Base-by-base conservation (phyloP, 371 early-diverging fungal species). In the Mortierella sp. region DNA sequence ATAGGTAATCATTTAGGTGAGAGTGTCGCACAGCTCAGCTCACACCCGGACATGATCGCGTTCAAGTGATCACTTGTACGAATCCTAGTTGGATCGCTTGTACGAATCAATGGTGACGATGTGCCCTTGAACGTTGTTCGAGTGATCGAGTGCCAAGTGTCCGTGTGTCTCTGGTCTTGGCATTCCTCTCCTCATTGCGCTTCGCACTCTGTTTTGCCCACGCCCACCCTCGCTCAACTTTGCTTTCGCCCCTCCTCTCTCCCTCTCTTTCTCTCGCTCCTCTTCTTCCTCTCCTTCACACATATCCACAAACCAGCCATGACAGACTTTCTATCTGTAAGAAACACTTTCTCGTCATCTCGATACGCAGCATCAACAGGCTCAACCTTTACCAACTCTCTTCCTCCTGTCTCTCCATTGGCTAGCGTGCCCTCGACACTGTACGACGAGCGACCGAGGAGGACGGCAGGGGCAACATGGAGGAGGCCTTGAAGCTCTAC, bases 361-460 rank as follows among this genome's bases (percentile, higher is more conserved):
- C 18, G 43, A 41, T 4, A 23, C 16, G 19, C 41, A 21, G 18
- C 23, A 42, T 6, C 3, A 42, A 42, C 18, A 42, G 6, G 6
- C 30, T 9, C 1, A 1, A 27, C 39, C n/a, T 7, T 30, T 30
- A 42, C 41, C 7, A 8, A 24, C 64, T 18, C 28, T 31, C 41
- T 28, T 24, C 24, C 13, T 45, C 31, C 30, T 19, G 30, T 38
- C 18, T 31, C 38, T 38, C 13, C 23, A 1, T 16, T 52, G 38
- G 21, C 23, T 82, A 93, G 93, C 92, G 91, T 81, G 95, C 92
- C 16, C 86, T 94, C 54, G 92, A 92, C 53, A 88, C 96, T 49
- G 95, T 95, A 38, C 95, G 93, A 71, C 90, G 89, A 76, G 98
- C 97, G 30, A 96, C 94, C 6, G 95, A 95, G 55, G 96, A 95